Evolutionary conservation across 2,329 filamentous ascomycete genomes (phyloP), one percentile per base, ranked within the genome.

Genomic region (Whalleya microplaca): DNA sequence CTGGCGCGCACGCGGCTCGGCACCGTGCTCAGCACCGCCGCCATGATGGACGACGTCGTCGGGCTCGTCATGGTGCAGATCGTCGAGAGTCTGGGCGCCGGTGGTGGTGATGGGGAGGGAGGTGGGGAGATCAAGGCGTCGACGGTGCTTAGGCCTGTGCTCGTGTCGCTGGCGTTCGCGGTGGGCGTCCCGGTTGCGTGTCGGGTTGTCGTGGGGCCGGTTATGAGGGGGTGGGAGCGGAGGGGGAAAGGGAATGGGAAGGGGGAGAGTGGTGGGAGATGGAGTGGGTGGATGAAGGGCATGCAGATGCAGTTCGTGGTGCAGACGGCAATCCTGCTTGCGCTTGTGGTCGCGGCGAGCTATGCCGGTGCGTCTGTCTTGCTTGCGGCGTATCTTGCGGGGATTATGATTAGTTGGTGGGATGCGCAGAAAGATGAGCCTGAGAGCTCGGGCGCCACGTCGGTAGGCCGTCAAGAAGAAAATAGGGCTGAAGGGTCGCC

Each of bases 41-140:
- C 90, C 0, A 90, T 95, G 84, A 84, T 95, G 74, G 91, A 95
- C 68, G 90, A 95, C 72, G 86, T 94, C 0, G 82, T 90, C 1
- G 90, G 89, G 0, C 75, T 94, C 9, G 84, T 93, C 7, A 89
- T 94, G 84, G 87, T 92, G 0, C 84, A 91, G 62, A 81, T 94
- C 45, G 87, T 95, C 20, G 83, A 87, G 0, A 87, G 86, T 45
- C 75, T 94, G 0, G 88, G 72, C 51, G n/a, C n/a, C n/a, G n/a
- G n/a, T n/a, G n/a, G n/a, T n/a, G n/a, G n/a, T n/a, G 69, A 45
- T 44, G 51, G 58, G 8, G 41, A 19, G n/a, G 42, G 53, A 7
- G 49, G n/a, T 16, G 45, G 41, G 2, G 29, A 2, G 27, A 64
- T 69, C 29, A 54, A 69, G 5, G 72, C 76, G 0, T 51, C 69